Evolutionary conservation across 306 rosid genomes (phyloP).

Genomic region (Astragalus membranaceus): DNA sequence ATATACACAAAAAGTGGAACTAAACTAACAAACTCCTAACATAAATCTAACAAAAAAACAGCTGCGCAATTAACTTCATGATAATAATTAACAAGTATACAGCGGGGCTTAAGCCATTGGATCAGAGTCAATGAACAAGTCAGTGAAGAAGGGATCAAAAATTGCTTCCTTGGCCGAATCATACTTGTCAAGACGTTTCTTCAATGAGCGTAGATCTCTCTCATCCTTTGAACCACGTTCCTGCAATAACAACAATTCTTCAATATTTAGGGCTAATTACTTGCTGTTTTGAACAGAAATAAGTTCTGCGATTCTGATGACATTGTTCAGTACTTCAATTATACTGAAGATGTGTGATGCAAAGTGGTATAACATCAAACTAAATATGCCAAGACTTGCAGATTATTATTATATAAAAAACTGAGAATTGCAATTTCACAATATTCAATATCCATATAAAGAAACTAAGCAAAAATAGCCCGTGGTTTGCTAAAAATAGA

Average conservation of each 20-base stretch:
- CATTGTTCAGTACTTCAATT: background rate
- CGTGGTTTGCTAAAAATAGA: constrained; percentile 12
- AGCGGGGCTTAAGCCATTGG: background rate
- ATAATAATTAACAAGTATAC: background rate
- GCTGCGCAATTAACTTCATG: background rate
- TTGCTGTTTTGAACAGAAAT: background rate
- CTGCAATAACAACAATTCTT: constrained; percentile 34
- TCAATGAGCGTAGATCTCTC: constrained; percentile 84
- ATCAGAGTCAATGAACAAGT: constrained; percentile 36
- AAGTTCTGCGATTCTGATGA: background rate
- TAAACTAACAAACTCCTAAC: background rate
- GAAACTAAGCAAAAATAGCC: background rate
- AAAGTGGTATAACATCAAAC: background rate
- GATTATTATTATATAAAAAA: background rate
- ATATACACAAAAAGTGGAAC: background rate
- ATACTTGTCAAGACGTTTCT: constrained; percentile 74
- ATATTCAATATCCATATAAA: background rate
- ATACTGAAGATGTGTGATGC: background rate
- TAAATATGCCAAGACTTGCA: background rate
- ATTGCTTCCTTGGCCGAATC: constrained; percentile 81
- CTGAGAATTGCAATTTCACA: background rate
- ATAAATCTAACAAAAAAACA: background rate
- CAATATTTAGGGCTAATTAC: background rate
- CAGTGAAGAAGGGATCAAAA: constrained; percentile 59
- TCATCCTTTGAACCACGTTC: constrained; percentile 67